Percentiles rank a stretch among this genome's conserved stretches.
Conservation (phyloP, 352 stramenopile genomes). For the Pythium aphanidermatum region DNA sequence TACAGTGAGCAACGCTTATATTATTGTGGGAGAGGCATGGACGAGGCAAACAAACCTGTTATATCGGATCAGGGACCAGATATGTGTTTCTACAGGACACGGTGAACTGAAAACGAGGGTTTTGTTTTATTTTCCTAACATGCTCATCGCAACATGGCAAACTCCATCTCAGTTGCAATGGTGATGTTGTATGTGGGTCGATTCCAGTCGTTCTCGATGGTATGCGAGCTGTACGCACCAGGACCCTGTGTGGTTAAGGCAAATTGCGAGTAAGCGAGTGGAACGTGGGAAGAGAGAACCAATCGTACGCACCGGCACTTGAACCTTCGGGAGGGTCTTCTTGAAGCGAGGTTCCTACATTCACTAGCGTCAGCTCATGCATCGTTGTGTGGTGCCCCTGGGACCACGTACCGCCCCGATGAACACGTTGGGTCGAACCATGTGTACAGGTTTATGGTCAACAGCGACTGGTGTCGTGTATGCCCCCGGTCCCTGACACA, state of each 20-base stretch:
- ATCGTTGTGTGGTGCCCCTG: not conserved
- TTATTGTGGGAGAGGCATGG: too few relatives aligned
- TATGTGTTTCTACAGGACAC: too few relatives aligned
- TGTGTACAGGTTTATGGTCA: conserved; percentile 51
- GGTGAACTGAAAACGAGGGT: not conserved
- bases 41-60: not conserved
- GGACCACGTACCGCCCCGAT: conserved; percentile 38
- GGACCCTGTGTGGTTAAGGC: conserved; percentile 35
- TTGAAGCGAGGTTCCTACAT: conserved; percentile 71
- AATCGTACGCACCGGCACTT: conserved; percentile 34
- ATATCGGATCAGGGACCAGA: not conserved
- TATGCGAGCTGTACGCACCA: conserved; percentile 66
- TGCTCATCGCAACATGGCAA: conserved; percentile 49
- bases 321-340: conserved; percentile 44
- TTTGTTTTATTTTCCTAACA: conserved; percentile 1
- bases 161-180: conserved; percentile 80
- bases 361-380: not conserved
- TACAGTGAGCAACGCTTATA: too few relatives aligned
- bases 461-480: conserved; percentile 36
- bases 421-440: conserved; percentile 64
- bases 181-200: conserved; percentile 86
- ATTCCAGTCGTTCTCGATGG: conserved; percentile 73
- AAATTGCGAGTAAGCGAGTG: not conserved
- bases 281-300: not conserved
- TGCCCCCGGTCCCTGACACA: conserved; percentile 41